phyloP scores from a whole-genome alignment of 768 basidiomycete species.

The Hirschioporus abietinus region DNA sequence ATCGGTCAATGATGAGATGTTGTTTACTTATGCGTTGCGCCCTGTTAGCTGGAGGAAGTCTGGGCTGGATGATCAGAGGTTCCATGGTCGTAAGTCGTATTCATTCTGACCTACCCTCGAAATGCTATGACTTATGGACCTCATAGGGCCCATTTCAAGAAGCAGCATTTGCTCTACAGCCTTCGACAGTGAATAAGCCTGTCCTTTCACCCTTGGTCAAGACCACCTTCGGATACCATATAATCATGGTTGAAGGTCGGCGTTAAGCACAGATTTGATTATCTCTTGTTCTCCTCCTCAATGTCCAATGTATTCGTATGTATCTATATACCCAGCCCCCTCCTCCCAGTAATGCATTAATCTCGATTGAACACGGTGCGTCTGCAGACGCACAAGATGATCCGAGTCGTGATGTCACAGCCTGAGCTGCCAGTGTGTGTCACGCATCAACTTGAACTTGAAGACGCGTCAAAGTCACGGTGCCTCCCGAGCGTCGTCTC shows the following conservation, averaged over 20 bases:
- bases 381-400: too few species aligned
- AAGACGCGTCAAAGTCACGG: too few species aligned
- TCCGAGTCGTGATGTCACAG: too few species aligned
- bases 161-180: constrained; percentile 75
- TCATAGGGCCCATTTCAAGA: constrained; percentile 71
- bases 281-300: not conserved
- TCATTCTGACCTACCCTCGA: not conserved
- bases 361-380: too few species aligned
- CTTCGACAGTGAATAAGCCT: constrained; percentile 79
- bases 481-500: too few species aligned
- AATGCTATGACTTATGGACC: not conserved
- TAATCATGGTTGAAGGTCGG: constrained; percentile 88
- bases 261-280: constrained; percentile 30
- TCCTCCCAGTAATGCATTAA: too few species aligned
- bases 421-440: too few species aligned
- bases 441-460: too few species aligned
- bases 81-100: constrained; percentile 65
- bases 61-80: constrained; percentile 84
- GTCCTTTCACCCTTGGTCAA: constrained; percentile 68
- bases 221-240: constrained; percentile 81
- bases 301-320: too few species aligned
- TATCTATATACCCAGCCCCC: too few species aligned
- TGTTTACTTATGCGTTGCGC: not conserved
- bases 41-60: constrained; percentile 66
- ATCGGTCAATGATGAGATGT: constrained; percentile 2